Conservation (phyloP, 768 basidiomycete species). For the Clitopilus hobsonii region DNA sequence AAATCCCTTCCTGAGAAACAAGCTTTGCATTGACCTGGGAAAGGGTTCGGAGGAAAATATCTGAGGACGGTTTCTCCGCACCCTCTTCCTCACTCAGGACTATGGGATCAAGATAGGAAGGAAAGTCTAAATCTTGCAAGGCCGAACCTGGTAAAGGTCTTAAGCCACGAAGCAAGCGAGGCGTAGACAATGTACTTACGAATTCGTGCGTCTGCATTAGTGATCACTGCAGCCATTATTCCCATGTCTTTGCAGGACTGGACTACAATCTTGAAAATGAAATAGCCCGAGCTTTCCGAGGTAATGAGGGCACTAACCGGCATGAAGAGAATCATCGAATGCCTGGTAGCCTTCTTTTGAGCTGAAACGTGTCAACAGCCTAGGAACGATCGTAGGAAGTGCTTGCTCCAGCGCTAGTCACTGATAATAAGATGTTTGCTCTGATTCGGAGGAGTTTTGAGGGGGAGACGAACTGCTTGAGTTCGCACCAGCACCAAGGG, state of each 20-base stretch:
- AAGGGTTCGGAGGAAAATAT: conserved; percentile 53
- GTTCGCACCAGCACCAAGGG: conserved; percentile 70
- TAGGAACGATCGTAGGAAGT: conserved; percentile 52
- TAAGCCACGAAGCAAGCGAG: conserved; percentile 1
- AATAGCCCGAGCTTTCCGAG: background rate
- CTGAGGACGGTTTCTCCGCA: conserved; percentile 60
- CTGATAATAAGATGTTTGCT: background rate
- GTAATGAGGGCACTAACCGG: conserved; percentile 30
- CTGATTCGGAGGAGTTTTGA: background rate
- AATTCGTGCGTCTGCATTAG: conserved; percentile 71
- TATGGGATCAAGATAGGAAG: conserved; percentile 43
- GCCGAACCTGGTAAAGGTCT: conserved; percentile 36
- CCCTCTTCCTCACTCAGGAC: conserved; percentile 69
- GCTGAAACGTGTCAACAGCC: conserved; percentile 64
- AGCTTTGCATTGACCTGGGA: conserved; percentile 20
- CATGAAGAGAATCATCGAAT: conserved; percentile 45
- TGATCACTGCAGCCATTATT: conserved; percentile 55
- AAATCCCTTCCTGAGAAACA: conserved; percentile 1
- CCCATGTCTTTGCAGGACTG: conserved; percentile 38
- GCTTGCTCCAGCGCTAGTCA: conserved; percentile 47
- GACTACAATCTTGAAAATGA: conserved; percentile 6
- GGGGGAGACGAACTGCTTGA: conserved; percentile 35
- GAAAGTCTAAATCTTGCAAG: conserved; percentile 58
- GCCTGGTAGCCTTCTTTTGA: conserved; percentile 64
- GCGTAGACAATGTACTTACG: conserved; percentile 34